Base-by-base conservation (phyloP, 768 basidiomycete genomes). In the Botryobasidium botryosum region DNA sequence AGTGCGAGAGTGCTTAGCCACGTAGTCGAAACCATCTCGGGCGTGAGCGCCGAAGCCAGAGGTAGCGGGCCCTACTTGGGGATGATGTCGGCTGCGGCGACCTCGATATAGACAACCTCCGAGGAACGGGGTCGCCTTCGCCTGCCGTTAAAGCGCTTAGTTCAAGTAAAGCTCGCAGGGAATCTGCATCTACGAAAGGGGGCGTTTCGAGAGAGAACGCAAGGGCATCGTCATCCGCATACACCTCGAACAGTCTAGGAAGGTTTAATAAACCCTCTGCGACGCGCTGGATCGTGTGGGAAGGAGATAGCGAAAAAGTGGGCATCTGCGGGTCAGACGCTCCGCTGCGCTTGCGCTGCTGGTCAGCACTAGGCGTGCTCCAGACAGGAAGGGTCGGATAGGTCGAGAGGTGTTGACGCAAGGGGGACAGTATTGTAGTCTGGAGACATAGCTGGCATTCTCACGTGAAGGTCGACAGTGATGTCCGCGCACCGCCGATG, bases 241-340 rank as follows among this genome's bases (percentile, higher is more conserved):
- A 92, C 15, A 91, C 81, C 59, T 97, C 91, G 56, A 97, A 94
- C 13, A 97, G 64, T 45, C 90, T 65, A 2, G 92, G 87, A 2
- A 99, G 72, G 62, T 92, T 94, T 26, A 96, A 68, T 27, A 99
- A 63, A n/a, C 90, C 88, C 56, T 97, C 94, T 2, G 85, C 83
- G 26, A 96, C 78, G 46, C 77, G 75, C 48, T 90, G 83, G 49
- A 94, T 78, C 3, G 72, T 76, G 44, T 87, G 84, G 44, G 79
- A 92, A 1, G 90, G 91, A 7, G 84, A 85, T 12, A 96, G 68
- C 1, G 90, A 94, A 64, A 99, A 99, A 5, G 74, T 84, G 2
- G 94, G 94, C 5, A 97, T 72, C 27, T 72, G 69, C 23, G 85
- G 56, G 48, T 66, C 64, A 46, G 52, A 52, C 13, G 55, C 66